Base-by-base conservation (phyloP, 768 basidiomycete genomes). In the Lentinus tigrinus region DNA sequence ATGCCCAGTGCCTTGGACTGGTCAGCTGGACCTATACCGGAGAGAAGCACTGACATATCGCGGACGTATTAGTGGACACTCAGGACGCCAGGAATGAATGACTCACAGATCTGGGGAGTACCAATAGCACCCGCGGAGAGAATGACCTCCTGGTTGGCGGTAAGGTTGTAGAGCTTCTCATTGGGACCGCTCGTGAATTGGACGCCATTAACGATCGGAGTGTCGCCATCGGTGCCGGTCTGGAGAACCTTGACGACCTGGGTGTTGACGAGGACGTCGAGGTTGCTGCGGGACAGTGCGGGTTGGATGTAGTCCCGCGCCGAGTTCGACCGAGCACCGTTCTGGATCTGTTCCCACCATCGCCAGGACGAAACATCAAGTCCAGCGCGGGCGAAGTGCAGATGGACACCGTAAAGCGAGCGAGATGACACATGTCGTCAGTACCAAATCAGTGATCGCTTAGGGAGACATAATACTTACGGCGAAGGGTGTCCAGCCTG, bases 21-120 rank as follows among this genome's bases (percentile, higher is more conserved):
- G 0, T 49, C 62, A n/a, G 58, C 58, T 34, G 74, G 69, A 23
- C 78, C 78, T 50, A 80, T 72, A 36, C 78, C 78, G 43, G 43
- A 46, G 43, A 46, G 43, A 3, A 46, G 19, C 5, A 46, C 21
- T 26, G 31, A 3, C 73, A 75, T 2, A 77, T 11, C 21, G 10
- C 10, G 10, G 24, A 11, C 13, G 14, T 16, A 11, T 4, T 42
- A 3, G 38, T 2, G n/a, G 2, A 3, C 3, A 42, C n/a, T 38
- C 58, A 46, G 39, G 40, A 14, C 17, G 17, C 40, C 17, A 8
- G 17, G 78, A 69, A 19, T 4, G 40, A n/a, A 17, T 9, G 40
- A 42, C 40, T 42, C 8, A 42, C 40, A n/a, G 17, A 80, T 61
- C 60, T 76, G 74, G 14, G 77, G 70, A 1, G 72, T 72, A 47